Conservation (phyloP, 164 flowering plant species). For the Warburgia ugandensis region DNA sequence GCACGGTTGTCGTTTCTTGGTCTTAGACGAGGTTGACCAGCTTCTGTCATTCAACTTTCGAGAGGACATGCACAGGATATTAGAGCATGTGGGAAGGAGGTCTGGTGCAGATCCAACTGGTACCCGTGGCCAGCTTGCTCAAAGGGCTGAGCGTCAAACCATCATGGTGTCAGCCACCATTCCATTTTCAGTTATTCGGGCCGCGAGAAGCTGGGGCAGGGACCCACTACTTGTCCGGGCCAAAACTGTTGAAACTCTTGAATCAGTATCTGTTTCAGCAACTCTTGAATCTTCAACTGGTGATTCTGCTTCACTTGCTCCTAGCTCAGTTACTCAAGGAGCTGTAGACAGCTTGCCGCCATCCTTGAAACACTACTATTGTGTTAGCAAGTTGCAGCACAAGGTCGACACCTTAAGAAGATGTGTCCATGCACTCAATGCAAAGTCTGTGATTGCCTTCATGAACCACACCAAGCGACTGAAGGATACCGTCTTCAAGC, state of each 20-base stretch:
- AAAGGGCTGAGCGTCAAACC: slow-evolving; percentile 51
- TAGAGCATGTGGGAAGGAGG: slow-evolving; percentile 86
- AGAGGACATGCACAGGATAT: slow-evolving; percentile 83
- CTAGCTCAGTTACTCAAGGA: slow-evolving; percentile 34
- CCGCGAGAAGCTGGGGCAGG: slow-evolving; percentile 80
- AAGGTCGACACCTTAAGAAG: slow-evolving; percentile 85
- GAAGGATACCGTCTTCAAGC: slow-evolving; percentile 86
- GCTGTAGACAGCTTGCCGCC: slow-evolving; percentile 75
- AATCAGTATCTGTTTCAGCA: slow-evolving; percentile 42
- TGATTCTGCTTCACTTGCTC: slow-evolving; percentile 18
- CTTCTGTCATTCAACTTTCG: slow-evolving; percentile 88
- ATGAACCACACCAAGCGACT: slow-evolving; percentile 86
- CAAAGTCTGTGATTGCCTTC: slow-evolving; percentile 81
- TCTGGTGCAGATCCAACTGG: slow-evolving; percentile 33
- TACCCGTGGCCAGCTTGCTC: slow-evolving; percentile 14
- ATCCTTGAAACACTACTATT: slow-evolving; percentile 62
- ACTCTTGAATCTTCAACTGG: slow-evolving; percentile 28
- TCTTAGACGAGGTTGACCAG: slow-evolving; percentile 89
- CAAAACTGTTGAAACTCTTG: slow-evolving; percentile 57
- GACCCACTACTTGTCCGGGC: slow-evolving; percentile 91
- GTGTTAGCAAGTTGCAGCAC: slow-evolving; percentile 65
- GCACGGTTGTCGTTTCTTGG: slow-evolving; percentile 77
- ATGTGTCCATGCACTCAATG: slow-evolving; percentile 89
- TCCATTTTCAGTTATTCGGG: slow-evolving; percentile 84
- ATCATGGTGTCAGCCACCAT: slow-evolving; percentile 93